Percentiles rank a stretch among this genome's conserved stretches.
phyloP scores from a whole-genome alignment of 345 rosid species.

The Anastatica hierochuntica region DNA sequence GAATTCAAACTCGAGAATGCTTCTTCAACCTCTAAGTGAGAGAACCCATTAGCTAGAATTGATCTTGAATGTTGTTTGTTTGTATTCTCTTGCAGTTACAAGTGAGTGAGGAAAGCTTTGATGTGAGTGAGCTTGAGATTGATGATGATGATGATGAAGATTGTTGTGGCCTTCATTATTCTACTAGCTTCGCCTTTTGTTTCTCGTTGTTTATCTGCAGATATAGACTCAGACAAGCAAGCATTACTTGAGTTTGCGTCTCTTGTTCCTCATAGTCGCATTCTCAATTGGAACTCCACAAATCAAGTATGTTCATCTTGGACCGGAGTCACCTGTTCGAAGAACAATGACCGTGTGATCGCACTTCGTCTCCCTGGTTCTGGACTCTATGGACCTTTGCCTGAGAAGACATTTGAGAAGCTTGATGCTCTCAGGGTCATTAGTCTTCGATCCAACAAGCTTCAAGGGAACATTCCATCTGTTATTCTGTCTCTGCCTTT shows the following conservation, averaged over 20 bases:
- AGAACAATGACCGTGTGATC: conserved; percentile 42
- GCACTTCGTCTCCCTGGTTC: conserved; percentile 73
- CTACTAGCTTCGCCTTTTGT: conserved; percentile 28
- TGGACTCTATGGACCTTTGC: conserved; percentile 71
- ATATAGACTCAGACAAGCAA: conserved; percentile 49
- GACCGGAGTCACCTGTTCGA: conserved; percentile 67
- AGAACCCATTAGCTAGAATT: neutral
- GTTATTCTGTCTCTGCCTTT: conserved; percentile 69
- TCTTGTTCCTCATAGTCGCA: conserved; percentile 60
- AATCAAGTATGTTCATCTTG: conserved; percentile 50
- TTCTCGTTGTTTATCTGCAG: conserved; percentile 29
- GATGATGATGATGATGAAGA: neutral
- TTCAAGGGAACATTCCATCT: conserved; percentile 60
- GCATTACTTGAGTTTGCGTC: conserved; percentile 71
- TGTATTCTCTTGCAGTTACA: conserved; percentile 9
- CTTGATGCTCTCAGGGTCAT: conserved; percentile 60
- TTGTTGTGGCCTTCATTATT: conserved; percentile 26
- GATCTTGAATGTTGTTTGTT: neutral
- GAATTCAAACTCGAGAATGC: neutral
- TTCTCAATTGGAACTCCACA: conserved; percentile 64
- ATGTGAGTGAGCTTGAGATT: conserved; percentile 2
- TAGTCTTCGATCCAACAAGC: conserved; percentile 67
- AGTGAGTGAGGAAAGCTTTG: conserved; percentile 21
- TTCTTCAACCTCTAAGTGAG: neutral
- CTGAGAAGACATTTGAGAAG: conserved; percentile 62